phyloP scores from a whole-genome alignment of 768 basidiomycete species.

The Coprinopsis strossmayeri region DNA sequence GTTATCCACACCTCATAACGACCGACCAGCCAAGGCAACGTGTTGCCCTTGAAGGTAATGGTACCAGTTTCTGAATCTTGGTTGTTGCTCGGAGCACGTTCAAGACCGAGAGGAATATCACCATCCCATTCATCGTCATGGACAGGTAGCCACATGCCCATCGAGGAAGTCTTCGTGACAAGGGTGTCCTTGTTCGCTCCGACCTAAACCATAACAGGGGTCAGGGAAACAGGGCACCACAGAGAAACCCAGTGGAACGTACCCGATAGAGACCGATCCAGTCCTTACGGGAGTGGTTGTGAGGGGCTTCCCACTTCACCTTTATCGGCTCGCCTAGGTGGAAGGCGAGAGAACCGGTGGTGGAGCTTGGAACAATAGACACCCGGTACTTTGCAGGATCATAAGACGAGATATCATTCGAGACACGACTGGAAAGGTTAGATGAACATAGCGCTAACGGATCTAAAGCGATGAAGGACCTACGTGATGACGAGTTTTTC shows the following conservation, averaged over 20 bases:
- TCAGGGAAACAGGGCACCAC: slow-evolving; percentile 8
- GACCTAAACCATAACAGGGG: slow-evolving; percentile 37
- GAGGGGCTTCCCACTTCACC: slow-evolving; percentile 83
- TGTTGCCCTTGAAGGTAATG: slow-evolving; percentile 70
- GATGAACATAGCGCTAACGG: slow-evolving; percentile 16
- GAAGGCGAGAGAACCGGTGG: slow-evolving; percentile 53
- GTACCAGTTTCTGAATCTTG: slow-evolving; percentile 50
- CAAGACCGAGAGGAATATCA: slow-evolving; percentile 55
- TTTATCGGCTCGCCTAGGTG: slow-evolving; percentile 88
- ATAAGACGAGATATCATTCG: slow-evolving; percentile 72
- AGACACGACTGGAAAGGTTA: slow-evolving; percentile 51
- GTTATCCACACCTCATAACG: slow-evolving; percentile 67
- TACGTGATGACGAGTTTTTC: slow-evolving; percentile 91
- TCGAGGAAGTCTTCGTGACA: slow-evolving; percentile 78
- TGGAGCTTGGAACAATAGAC: slow-evolving; percentile 43
- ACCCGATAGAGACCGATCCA: slow-evolving; percentile 95
- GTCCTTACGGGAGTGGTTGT: slow-evolving; percentile 81
- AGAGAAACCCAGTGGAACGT: slow-evolving; percentile 14
- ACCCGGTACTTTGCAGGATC: slow-evolving; percentile 79
- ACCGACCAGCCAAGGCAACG: slow-evolving; percentile 82
- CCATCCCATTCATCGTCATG: slow-evolving; percentile 93
- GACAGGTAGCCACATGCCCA: slow-evolving; percentile 92
- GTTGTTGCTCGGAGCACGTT: slow-evolving; percentile 27
- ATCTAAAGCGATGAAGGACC: slow-evolving; percentile 21
- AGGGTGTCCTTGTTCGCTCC: slow-evolving; percentile 81